Evolutionary conservation across 139 green algal genomes (phyloP).

Genomic region (Microglena sp.): DNA sequence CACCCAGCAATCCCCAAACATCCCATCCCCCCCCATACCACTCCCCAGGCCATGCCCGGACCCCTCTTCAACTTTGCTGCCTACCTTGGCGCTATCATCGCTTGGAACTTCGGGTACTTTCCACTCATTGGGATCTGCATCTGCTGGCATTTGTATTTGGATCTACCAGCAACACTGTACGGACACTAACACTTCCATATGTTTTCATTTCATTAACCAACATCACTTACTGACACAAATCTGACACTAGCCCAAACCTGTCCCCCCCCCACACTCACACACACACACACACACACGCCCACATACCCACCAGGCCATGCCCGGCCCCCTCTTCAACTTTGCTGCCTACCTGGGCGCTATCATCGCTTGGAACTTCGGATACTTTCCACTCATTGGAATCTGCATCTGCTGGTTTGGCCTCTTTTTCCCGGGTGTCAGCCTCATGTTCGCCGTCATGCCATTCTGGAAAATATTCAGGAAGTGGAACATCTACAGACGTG

Average conservation of each 20-base stretch:
- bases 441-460: slow-evolving; percentile 87
- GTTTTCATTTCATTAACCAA: too few relatives aligned
- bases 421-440: slow-evolving; percentile 79
- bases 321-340: slow-evolving; percentile 94
- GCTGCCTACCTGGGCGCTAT: slow-evolving; percentile 88
- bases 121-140: slow-evolving; percentile 55
- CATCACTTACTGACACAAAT: too few relatives aligned
- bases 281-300: too few relatives aligned
- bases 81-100: slow-evolving; percentile 88
- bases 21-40: too few relatives aligned
- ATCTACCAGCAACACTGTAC: too few relatives aligned
- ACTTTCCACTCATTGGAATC: slow-evolving; percentile 49
- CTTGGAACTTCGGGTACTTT: slow-evolving; percentile 26
- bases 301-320: slow-evolving; percentile 88
- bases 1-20: too few relatives aligned
- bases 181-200: too few relatives aligned
- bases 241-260: too few relatives aligned
- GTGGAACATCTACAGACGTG: slow-evolving; percentile 37
- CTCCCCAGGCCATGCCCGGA: too few relatives aligned
- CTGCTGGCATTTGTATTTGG: too few relatives aligned
- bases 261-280: too few relatives aligned
- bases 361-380: slow-evolving; percentile 42
- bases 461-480: slow-evolving; percentile 75
- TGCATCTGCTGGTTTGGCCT: slow-evolving; percentile 78
- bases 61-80: slow-evolving; percentile 93